phyloP scores from a whole-genome alignment of 371 early-diverging fungal genomes.

The Lichtheimia corymbifera region DNA sequence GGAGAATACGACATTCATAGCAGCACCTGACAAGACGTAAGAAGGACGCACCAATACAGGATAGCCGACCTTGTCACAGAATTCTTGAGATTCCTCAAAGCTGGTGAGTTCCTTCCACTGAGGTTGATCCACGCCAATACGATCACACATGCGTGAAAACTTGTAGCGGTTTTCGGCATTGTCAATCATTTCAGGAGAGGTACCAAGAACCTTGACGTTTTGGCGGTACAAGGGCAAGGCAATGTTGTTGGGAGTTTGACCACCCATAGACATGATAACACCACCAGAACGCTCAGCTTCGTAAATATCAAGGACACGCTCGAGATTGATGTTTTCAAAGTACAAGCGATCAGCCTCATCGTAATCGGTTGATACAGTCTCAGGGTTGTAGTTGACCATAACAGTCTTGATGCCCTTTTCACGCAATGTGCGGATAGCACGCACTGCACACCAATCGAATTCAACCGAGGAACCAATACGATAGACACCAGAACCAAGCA shows the following conservation, averaged over 20 bases:
- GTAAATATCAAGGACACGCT: constrained; percentile 94
- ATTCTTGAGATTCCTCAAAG: constrained; percentile 78
- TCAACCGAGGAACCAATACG: constrained; percentile 97
- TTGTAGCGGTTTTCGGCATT: constrained; percentile 94
- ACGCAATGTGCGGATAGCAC: constrained; percentile 88
- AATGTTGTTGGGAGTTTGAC: constrained; percentile 97
- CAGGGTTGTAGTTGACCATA: constrained; percentile 98
- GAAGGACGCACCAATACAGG: constrained; percentile 96
- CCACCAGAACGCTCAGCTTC: constrained; percentile 82
- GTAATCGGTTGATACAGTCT: constrained; percentile 96
- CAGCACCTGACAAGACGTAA: constrained; percentile 94
- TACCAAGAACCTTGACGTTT: constrained; percentile 89
- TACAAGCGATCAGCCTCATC: constrained; percentile 95
- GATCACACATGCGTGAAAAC: constrained; percentile 93
- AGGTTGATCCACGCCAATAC: constrained; percentile 94
- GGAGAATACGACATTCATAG: constrained; percentile 93
- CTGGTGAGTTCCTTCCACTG: constrained; percentile 91
- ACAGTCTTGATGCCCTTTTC: constrained; percentile 82
- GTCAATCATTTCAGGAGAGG: constrained; percentile 93
- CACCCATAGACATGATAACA: constrained; percentile 92
- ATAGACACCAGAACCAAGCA: constrained; percentile 95
- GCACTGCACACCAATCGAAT: constrained; percentile 97
- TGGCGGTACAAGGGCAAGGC: constrained; percentile 84
- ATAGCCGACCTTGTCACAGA: constrained; percentile 85
- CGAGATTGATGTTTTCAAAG: constrained; percentile 90